Base-by-base conservation (phyloP, 345 rosid genomes). In the Eucalyptus tenuipes region DNA sequence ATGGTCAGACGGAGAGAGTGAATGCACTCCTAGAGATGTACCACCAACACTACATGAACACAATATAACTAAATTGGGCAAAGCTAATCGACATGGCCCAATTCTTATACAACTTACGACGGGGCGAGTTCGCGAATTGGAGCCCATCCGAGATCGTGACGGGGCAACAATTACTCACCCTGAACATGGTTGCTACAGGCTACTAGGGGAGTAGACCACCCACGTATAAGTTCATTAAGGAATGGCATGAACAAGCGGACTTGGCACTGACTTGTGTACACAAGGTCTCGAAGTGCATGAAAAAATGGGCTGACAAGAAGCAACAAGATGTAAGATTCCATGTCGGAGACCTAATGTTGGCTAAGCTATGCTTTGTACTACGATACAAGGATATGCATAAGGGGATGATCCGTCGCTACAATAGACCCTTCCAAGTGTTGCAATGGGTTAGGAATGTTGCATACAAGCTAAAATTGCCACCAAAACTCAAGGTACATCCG, bases 331-430 rank as follows among this genome's bases (percentile, higher is more conserved):
- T 29, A 7, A 15, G 29, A 13, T 61, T 29, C 8, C 18, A 61
- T 29, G 31, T 61, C 1, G 2, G 1, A 29, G 37, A 29, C 71
- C 16, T 27, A 29, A 37, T 13, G 71, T 29, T 61, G 37, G 33
- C 33, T n/a, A 61, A 13, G 68, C 37, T 29, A 29, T n/a, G 29
- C 64, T 13, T 57, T 24, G n/a, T 29, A 14, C 17, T 29, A 6
- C 37, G 33, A 13, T 61, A 61, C 71, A 29, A 13, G 37, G 18
- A 24, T 15, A n/a, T 29, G 15, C 18, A 61, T 13, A 29, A 29
- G 5, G 18, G 8, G 5, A 1, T 29, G 12, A 29, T 29, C 9
- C 0, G 2, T 29, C 9, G 1, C 31, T 29, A 29, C 3, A 2
- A 61, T n/a, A n/a, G 5, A n/a, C 9, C 37, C 4, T 61, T 2